Base-by-base conservation (phyloP, 805 yeast species). In the Myxozyma mucilagina region DNA sequence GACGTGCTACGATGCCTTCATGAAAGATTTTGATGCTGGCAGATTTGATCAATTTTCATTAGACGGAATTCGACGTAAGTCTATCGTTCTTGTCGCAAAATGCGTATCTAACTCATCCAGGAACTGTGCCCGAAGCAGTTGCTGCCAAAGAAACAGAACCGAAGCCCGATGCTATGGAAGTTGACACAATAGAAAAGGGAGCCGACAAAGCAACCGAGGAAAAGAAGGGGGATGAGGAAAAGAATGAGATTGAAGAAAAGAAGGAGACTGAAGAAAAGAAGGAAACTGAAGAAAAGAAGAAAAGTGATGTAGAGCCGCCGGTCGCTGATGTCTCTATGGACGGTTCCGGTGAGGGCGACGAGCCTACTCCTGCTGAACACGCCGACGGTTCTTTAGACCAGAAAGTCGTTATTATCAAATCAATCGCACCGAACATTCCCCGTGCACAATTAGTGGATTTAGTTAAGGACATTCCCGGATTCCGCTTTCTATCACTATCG, bases 321-420 rank as follows among this genome's bases (percentile, higher is more conserved):
- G 24, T 4, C 2, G 29, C 4, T 24, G 29, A 24, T 24, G 29
- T 24, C 29, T 24, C 29, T 24, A 24, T 24, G 29, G 29, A 24
- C 4, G 29, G 29, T 24, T 20, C 16, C 9, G 45, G 11, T 20
- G 57, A 45, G 10, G 60, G 32, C 16, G 54, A 55, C 18, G 60
- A 57, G 13, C 29, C 41, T 18, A 38, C 20, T 14, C 9, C 57
- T 9, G 20, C 57, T 7, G 60, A 42, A n/a, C 59, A 56, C 13
- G 31, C 47, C n/a, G 49, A 32, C 13, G 50, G 38, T 20, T 24
- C 43, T n/a, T 13, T 44, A 4, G 42, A 38, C 18, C 53, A 55
- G 20, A 64, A 64, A 34, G 51, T 56, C n/a, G 18, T 64, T 10
- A 57, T 58, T 18, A 62, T 64, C 53, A 64, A 64, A 39, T 48